Evolutionary conservation across 176 grass and related monocot species (phyloP).

Genomic region (Ananas comosus): DNA sequence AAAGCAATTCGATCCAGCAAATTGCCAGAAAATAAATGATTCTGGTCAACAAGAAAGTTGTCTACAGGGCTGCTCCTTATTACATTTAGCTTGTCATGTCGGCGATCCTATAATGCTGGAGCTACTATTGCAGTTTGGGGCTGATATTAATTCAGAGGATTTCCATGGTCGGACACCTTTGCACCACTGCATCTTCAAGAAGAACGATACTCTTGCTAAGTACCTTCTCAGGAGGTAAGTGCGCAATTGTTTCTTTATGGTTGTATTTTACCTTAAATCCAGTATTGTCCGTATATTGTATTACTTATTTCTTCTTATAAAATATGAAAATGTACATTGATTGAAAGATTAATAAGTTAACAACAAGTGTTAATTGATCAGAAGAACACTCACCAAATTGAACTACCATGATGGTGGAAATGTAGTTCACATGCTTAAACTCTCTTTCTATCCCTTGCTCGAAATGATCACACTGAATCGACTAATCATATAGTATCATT

Average conservation of each 20-base stretch:
- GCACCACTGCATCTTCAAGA: constrained; percentile 78
- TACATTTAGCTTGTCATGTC: constrained; percentile 69
- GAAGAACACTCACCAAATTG: too few species aligned
- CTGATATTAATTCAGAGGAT: constrained; percentile 82
- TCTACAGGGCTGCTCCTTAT: constrained; percentile 70
- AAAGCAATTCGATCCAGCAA: constrained; percentile 55
- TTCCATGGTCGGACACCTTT: constrained; percentile 85
- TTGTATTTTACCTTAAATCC: background rate
- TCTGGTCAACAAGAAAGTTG: constrained; percentile 56
- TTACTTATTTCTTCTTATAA: too few species aligned
- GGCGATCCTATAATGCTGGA: constrained; percentile 49
- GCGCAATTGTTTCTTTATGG: constrained; percentile 6
- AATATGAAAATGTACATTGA: too few species aligned
- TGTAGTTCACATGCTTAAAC: too few species aligned
- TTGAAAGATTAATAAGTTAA: too few species aligned
- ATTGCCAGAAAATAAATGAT: constrained; percentile 49
- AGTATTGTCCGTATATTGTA: too few species aligned
- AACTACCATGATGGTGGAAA: too few species aligned
- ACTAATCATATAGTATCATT: too few species aligned
- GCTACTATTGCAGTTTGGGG: constrained; percentile 76
- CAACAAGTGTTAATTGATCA: too few species aligned
- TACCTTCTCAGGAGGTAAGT: constrained; percentile 79
- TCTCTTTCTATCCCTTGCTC: too few species aligned
- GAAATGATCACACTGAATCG: too few species aligned
- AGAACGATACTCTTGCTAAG: constrained; percentile 73